Percentiles rank a stretch among this genome's conserved stretches.
These are phyloP conservation scores for Cinnamomum micranthum DNA, from an alignment of 164 flowering plant genomes.

Conservation along the genomic window DNA sequence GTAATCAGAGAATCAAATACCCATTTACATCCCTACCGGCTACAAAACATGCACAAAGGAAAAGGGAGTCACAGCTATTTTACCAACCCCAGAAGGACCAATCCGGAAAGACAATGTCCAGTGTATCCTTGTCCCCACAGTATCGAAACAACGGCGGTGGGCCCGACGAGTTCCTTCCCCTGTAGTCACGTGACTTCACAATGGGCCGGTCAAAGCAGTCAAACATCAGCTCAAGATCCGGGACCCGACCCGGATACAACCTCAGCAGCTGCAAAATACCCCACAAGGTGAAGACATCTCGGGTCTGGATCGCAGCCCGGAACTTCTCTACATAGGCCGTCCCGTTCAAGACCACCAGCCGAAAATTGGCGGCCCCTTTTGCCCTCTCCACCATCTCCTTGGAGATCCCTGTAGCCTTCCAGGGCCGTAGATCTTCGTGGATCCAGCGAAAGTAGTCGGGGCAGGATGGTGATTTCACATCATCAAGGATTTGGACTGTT, in stretches of 20 bases:
- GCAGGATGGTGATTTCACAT: conserved; percentile 14
- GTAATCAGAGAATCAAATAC: too few relatives aligned
- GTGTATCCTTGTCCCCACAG: conserved; percentile 20
- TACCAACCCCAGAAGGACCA: conserved; percentile 90
- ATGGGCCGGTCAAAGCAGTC: conserved; percentile 36
- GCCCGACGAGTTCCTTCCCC: neutral
- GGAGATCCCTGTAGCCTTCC: conserved; percentile 41
- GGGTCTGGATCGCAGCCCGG: conserved; percentile 24
- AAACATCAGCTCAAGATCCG: conserved; percentile 51
- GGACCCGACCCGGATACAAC: conserved; percentile 38
- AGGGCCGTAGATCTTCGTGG: conserved; percentile 45
- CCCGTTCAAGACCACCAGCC: conserved; percentile 30
- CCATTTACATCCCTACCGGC: too few relatives aligned
- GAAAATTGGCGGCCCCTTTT: conserved; percentile 19
- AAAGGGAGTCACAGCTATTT: neutral
- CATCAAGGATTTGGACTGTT: neutral
- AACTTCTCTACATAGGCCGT: conserved; percentile 34
- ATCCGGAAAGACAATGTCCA: conserved; percentile 51
- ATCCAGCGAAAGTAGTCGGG: conserved; percentile 58
- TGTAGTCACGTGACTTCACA: conserved; percentile 11
- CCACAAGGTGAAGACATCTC: conserved; percentile 51
- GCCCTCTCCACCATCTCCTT: conserved; percentile 39
- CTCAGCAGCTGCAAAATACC: conserved; percentile 49
- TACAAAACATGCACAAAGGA: neutral
- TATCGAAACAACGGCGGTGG: conserved; percentile 46